Base-by-base conservation (phyloP, 2,329 filamentous ascomycete genomes). In the Rutstroemia sp. region DNA sequence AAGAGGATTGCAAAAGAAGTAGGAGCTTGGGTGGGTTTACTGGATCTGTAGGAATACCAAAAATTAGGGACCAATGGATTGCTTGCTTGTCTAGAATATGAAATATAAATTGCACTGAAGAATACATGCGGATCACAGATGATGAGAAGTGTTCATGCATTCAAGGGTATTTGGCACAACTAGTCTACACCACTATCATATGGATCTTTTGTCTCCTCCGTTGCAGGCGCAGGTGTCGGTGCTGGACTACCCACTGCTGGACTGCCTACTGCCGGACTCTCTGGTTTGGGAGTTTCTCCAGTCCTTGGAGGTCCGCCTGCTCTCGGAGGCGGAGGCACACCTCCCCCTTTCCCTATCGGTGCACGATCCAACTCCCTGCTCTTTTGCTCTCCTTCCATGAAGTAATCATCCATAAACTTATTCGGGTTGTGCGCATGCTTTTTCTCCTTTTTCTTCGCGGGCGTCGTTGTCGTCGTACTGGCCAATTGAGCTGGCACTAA, bases 301-400 rank as follows among this genome's bases (percentile, higher is more conserved):
- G 69, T 73, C 60, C 70, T 76, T 5, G 78, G 78, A 21, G 79
- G 71, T 38, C 70, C 75, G 23, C 75, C 76, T 65, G 78, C 82
- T 44, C 81, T 82, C 16, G 81, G 81, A 44, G 83, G 83, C 19
- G 83, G 80, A 14, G 82, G 72, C 34, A 72, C 79, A 59, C 72
- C 75, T 56, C 71, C 76, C 65, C 66, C 81, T 65, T 77, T 78
- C 34, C 79, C 78, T 45, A 75, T 75, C 9, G 86, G 81, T 25
- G 79, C 78, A 69, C 81, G 81, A 67, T 95, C 90, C 60, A 90
- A 71, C 68, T 88, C 88, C 65, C 81, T 81, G 69, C 89, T 95
- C 78, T 92, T 94, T 74, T 89, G 77, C 71, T 94, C 89, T 63
- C 91, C 86, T 71, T 95, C 90, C 57, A 86, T 87, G 69, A 95